Base-by-base conservation (phyloP, 2,329 filamentous ascomycete genomes). In the Trichoderma hamatum region DNA sequence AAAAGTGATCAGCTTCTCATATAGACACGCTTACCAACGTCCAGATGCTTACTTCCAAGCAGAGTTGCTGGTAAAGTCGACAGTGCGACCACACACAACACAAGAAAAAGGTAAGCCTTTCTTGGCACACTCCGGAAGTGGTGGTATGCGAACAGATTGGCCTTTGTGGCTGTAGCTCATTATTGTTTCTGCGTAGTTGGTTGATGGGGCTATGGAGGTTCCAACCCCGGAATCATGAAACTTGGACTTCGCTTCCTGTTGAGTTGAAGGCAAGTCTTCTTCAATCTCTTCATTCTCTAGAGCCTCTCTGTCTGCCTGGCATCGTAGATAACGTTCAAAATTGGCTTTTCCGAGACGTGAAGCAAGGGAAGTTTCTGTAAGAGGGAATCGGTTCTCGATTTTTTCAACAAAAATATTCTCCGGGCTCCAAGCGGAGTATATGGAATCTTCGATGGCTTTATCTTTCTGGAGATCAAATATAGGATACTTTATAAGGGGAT, bases 201-300 rank as follows among this genome's bases (percentile, higher is more conserved):
- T 39, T 21, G 49, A 43, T 3, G 14, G 4, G 11, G 1, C 49
- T 14, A 64, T 9, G 6, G 61, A 64, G 7, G 32, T 64, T 0
- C 61, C 61, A 14, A 64, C 34, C 0, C 51, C 61, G 16, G 61
- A 55, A 24, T 55, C 61, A 32, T 43, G 49, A 19, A 64, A 55
- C 9, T 24, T 43, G 3, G 32, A 13, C 13, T 11, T 14, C 34
- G 1, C 49, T 43, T 43, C 49, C 6, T 19, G 49, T 2, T 5
- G 28, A 4, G n/a, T 21, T 0, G 26, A 16, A 43, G 19, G 1
- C 3, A 19, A 2, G 0, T 10, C 3, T 19, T 32, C 34, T 14
- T 43, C 34, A 1, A 11, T 14, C 19, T 54, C 46, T 11, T 39
- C 30, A 1, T n/a, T 24, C 13, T 36, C 32, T 14, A 21, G 14